These are phyloP conservation scores for Chernovozyma aurita DNA, from an alignment of 1,139 yeast species.

Conservation along the genomic window DNA sequence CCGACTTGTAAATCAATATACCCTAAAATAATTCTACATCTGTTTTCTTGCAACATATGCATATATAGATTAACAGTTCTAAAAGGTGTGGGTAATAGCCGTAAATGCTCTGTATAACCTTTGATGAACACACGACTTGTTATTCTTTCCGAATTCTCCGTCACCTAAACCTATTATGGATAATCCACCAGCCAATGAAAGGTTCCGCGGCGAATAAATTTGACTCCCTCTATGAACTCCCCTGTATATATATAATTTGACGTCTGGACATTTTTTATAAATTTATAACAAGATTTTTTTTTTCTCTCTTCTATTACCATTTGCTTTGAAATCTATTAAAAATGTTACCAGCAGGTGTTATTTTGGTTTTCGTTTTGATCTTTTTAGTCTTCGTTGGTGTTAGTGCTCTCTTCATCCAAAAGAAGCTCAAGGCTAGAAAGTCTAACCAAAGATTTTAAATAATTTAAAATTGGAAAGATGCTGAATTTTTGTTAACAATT, in stretches of 20 bases:
- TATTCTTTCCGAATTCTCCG: conserved; percentile 6
- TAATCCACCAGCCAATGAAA: conserved; percentile 5
- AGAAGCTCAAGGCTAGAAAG: conserved; percentile 40
- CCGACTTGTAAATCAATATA: no score
- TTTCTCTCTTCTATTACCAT: conserved; percentile 2
- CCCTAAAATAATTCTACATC: no score
- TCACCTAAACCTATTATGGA: not conserved
- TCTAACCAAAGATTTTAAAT: conserved; percentile 46
- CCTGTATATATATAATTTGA: conserved; percentile 5
- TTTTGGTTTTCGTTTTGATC: conserved; percentile 44
- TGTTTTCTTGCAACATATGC: no score
- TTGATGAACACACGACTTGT: conserved; percentile 2
- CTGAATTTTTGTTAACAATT: not conserved
- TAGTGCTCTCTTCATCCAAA: conserved; percentile 30
- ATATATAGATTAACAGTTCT: no score
- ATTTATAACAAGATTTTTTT: not conserved
- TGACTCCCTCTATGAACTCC: not conserved
- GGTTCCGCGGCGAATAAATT: not conserved
- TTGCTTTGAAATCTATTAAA: conserved; percentile 9
- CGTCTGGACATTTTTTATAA: conserved; percentile 1
- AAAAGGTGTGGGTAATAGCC: no score
- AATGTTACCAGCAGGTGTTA: conserved; percentile 52
- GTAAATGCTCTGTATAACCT: not conserved
- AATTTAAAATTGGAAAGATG: not conserved
- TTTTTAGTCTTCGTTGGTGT: conserved; percentile 39